phyloP scores from a whole-genome alignment of 345 rosid genomes.

The Ceriops decandra region DNA sequence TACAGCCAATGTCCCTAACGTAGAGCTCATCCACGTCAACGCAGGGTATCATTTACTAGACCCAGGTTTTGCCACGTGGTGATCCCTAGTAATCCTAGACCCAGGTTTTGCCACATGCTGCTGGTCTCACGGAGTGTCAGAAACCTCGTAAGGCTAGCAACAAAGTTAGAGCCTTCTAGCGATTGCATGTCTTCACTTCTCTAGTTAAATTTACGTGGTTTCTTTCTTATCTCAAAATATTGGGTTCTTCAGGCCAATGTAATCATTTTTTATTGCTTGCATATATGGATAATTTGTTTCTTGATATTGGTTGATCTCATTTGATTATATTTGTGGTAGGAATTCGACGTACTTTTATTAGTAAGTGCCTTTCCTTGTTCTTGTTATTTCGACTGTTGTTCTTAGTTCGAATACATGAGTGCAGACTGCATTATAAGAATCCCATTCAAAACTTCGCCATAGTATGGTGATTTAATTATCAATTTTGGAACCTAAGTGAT shows the following conservation, averaged over 20 bases:
- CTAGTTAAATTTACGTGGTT: neutral
- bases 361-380: slow-evolving; percentile 17
- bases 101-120: neutral
- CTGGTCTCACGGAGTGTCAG: neutral
- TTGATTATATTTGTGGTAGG: slow-evolving; percentile 12
- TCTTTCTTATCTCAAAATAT: neutral
- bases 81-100: slow-evolving; percentile 19
- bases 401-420: neutral
- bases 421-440: no score
- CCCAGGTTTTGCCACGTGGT: slow-evolving; percentile 23
- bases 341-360: slow-evolving; percentile 5
- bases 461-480: no score
- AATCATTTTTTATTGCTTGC: neutral
- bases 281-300: slow-evolving; percentile 17
- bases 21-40: slow-evolving; percentile 15
- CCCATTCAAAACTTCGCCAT: no score
- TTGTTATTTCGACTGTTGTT: neutral
- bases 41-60: slow-evolving; percentile 9
- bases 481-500: no score
- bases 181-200: neutral
- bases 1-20: neutral
- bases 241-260: neutral
- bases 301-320: slow-evolving; percentile 23
- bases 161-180: neutral
- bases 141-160: neutral